These are phyloP conservation scores for Rhizophagus prolifer DNA, from an alignment of 192 early-diverging fungal species.

Conservation along the genomic window DNA sequence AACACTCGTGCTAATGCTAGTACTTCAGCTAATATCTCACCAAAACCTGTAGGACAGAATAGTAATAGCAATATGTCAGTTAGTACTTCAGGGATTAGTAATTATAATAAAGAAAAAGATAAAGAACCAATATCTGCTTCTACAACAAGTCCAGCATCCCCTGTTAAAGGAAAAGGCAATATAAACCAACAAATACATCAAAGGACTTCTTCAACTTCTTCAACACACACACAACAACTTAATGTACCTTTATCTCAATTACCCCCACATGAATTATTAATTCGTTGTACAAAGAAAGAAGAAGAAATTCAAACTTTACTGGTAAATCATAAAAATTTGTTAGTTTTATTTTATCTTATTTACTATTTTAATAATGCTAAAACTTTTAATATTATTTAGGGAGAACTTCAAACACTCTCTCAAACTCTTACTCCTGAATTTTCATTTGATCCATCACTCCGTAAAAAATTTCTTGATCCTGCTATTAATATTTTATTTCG, in stretches of 20 bases:
- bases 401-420: constrained; percentile 26
- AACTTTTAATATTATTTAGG: constrained; percentile 9
- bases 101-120: neutral
- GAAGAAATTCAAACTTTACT: constrained; percentile 30
- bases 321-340: neutral
- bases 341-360: neutral
- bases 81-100: neutral
- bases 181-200: neutral
- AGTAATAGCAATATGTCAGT: neutral
- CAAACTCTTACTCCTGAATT: constrained; percentile 28
- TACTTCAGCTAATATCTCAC: neutral
- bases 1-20: neutral
- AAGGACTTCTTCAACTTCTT: neutral
- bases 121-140: neutral
- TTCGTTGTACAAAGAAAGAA: constrained; percentile 26
- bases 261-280: constrained; percentile 10
- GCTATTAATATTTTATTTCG: constrained; percentile 33
- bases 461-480: constrained; percentile 33
- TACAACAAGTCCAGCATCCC: neutral
- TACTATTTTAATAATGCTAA: neutral
- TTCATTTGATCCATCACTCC: constrained; percentile 20
- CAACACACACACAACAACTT: neutral
- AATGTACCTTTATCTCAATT: neutral
- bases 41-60: neutral
- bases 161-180: neutral